phyloP scores from a whole-genome alignment of 768 basidiomycete species.

The Mycena belliarum region DNA sequence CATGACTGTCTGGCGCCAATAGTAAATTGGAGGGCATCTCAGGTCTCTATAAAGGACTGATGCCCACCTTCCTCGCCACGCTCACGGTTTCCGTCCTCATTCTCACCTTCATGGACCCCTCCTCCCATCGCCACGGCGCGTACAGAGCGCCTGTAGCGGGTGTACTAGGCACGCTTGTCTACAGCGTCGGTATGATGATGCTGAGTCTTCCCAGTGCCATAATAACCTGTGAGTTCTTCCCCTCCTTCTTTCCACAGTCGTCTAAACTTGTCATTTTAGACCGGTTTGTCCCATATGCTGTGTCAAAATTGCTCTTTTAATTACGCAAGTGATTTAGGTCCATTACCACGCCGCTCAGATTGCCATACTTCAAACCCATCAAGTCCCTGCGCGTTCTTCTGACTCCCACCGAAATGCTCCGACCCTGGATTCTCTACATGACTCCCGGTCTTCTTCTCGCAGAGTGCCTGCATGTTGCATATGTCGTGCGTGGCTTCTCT shows the following conservation, averaged over 20 bases:
- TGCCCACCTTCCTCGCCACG: slow-evolving; percentile 50
- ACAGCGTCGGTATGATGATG: slow-evolving; percentile 65
- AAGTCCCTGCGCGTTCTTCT: slow-evolving; percentile 69
- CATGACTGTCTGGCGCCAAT: too few species aligned
- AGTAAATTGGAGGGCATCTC: slow-evolving; percentile 58
- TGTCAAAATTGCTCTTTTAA: not conserved
- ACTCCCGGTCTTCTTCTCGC: slow-evolving; percentile 76
- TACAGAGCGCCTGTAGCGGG: slow-evolving; percentile 67
- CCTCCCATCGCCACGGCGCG: slow-evolving; percentile 60
- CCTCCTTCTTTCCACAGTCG: not conserved
- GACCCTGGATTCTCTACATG: slow-evolving; percentile 79
- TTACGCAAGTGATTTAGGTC: slow-evolving; percentile 45
- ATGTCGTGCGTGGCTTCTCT: slow-evolving; percentile 35
- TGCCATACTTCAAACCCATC: slow-evolving; percentile 61
- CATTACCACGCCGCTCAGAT: slow-evolving; percentile 79
- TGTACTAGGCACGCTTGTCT: slow-evolving; percentile 60
- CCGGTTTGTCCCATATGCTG: slow-evolving; percentile 6
- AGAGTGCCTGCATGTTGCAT: slow-evolving; percentile 46
- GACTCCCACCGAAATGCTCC: slow-evolving; percentile 77
- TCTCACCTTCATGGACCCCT: slow-evolving; percentile 57
- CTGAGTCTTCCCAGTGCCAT: slow-evolving; percentile 69
- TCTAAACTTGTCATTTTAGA: slow-evolving; percentile 8
- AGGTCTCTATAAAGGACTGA: slow-evolving; percentile 82
- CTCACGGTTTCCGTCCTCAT: slow-evolving; percentile 58
- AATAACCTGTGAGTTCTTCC: slow-evolving; percentile 62